Conservation (phyloP, 140 eudicot species). For the Stevia rebaudiana region DNA sequence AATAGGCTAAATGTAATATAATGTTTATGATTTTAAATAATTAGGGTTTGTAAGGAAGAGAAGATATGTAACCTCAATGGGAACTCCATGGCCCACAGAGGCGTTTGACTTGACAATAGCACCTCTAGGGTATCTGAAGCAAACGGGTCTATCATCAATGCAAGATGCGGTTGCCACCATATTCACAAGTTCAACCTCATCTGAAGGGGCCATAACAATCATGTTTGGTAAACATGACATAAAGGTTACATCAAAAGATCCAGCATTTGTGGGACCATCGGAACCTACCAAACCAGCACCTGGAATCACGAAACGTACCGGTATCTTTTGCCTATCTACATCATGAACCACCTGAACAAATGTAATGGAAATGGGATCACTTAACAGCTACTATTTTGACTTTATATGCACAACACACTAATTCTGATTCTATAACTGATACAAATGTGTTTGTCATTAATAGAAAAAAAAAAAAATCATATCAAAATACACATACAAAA, state of each 20-base stretch:
- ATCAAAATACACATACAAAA: not conserved
- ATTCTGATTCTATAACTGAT: too few relatives aligned
- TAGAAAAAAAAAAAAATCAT: not conserved
- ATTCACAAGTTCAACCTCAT: conserved; percentile 84
- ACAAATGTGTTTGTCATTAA: not conserved
- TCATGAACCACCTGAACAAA: conserved; percentile 70
- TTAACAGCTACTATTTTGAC: conserved; percentile 20
- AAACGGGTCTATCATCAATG: conserved; percentile 72
- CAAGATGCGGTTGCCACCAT: conserved; percentile 85
- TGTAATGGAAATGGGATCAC: not conserved
- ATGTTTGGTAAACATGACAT: conserved; percentile 97
- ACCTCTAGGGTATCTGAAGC: conserved; percentile 91
- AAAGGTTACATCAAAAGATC: conserved; percentile 76
- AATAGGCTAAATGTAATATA: not conserved
- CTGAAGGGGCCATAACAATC: conserved; percentile 97
- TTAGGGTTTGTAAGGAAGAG: not conserved
- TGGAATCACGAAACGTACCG: conserved; percentile 84
- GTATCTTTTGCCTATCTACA: conserved; percentile 81
- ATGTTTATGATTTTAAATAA: not conserved
- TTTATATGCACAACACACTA: too few relatives aligned
- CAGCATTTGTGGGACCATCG: conserved; percentile 73
- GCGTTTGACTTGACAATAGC: conserved; percentile 47
- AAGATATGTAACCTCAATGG: conserved; percentile 58
- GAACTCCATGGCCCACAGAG: conserved; percentile 35
- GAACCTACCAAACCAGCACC: conserved; percentile 93